These are phyloP conservation scores for Exophiala bonariae DNA, from an alignment of 2,329 filamentous ascomycete genomes.

Conservation along the genomic window DNA sequence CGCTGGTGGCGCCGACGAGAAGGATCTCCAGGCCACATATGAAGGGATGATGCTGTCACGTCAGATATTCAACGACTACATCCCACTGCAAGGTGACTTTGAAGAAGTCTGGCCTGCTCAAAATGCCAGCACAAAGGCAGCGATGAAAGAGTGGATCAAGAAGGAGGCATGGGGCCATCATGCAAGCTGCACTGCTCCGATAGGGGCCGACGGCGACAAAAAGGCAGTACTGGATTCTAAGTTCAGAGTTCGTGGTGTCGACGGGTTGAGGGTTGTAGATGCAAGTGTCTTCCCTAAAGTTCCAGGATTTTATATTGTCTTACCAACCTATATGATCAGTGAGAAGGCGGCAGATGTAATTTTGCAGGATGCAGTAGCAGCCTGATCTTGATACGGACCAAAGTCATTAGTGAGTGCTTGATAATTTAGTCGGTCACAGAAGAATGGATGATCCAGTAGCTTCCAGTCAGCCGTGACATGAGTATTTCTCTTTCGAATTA, in stretches of 20 bases:
- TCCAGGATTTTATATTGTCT: constrained; percentile 36
- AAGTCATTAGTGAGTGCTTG: no score
- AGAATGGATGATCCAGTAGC: no score
- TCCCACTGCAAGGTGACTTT: constrained; percentile 45
- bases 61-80: constrained; percentile 42
- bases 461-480: no score
- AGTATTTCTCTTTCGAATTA: no score
- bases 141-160: constrained; percentile 50
- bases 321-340: constrained; percentile 35
- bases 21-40: constrained; percentile 53
- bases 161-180: constrained; percentile 52
- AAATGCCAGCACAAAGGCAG: constrained; percentile 42
- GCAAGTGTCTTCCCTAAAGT: constrained; percentile 35
- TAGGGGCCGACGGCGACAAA: constrained; percentile 33
- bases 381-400: no score
- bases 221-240: constrained; percentile 34
- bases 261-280: constrained; percentile 34
- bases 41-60: constrained; percentile 58
- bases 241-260: constrained; percentile 31
- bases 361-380: not conserved
- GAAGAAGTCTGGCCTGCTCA: constrained; percentile 44
- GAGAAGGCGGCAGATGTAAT: constrained; percentile 33
- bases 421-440: no score
- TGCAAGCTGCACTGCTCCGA: constrained; percentile 33
- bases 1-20: constrained; percentile 44